Base-by-base conservation (phyloP, 2,329 filamentous ascomycete species). In the Albophoma yamanashiensis region DNA sequence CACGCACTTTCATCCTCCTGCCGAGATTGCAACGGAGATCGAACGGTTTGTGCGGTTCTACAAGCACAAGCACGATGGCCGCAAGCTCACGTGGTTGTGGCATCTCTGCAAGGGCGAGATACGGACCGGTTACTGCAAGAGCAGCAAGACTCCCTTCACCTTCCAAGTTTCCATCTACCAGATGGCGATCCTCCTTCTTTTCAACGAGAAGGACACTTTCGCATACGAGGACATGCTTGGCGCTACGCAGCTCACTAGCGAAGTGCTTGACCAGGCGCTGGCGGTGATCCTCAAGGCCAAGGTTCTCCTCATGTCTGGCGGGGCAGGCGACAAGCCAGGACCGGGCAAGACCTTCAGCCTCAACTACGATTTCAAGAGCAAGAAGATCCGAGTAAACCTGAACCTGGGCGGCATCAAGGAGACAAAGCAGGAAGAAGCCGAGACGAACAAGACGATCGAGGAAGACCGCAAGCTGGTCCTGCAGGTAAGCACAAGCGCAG, bases 381-480 rank as follows among this genome's bases (percentile, higher is more conserved):
- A 99, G 83, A 99, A 97, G 81, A 87, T 97, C 67, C 92, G 96
- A 70, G 88, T 97, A 68, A 99, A 99, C 71, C 80, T 99, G 59
- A 99, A 99, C 74, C 88, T 97, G 59, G 89, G 87, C 60, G 92
- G 96, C 76, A 93, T 96, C 78, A 89, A 92, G 40, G 95, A 99
- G 76, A 88, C 93, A 71, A 97, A 97, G 82, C 90, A 94, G 64
- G 94, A 99, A 74, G 89, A 92, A 65, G 92, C 91, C 63, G 94
- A 99, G 72, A 99, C 94, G 8, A 96, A 97, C 80, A 99, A 99
- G 85, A 97, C 92, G 3, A 97, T 99, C 67, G 94, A 99, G 78
- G 94, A 99, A 76, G 94, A 99, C 74, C 85, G 94, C 63, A 97
- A 97, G 77, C 81, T 99, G 62, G 84, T 99, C 61, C 89, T 97